Base-by-base conservation (phyloP, 2,329 filamentous ascomycete genomes). In the Clonostachys rosea region DNA sequence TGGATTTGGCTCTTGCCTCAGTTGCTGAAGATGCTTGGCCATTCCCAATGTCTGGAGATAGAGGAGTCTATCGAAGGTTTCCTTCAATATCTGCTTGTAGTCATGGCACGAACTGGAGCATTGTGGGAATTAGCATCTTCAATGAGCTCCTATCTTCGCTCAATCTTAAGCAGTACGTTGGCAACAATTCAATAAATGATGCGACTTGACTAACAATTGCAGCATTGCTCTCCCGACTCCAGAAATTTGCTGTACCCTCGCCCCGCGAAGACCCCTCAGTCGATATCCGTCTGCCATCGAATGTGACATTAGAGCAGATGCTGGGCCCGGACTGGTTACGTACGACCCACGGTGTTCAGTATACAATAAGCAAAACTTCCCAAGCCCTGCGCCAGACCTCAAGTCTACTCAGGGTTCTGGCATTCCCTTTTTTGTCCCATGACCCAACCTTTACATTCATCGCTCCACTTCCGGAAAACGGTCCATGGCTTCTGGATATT, bases 1-100 rank as follows among this genome's bases (percentile, higher is more conserved):
- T 87, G 85, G 75, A 60, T 78, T 37, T 87, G 83, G 83, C 71
- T 79, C 53, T 76, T 81, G 52, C 85, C 75, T 43, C 79, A 73
- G 60, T 66, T 80, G 40, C 74, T 82, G 53, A 74, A 65, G 49
- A 66, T 86, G 54, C 67, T 86, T 24, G 81, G 81, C 2, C 75
- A 78, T 58, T 60, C 55, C 14, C 63, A 69, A 40, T 81, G 71
- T 49, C 55, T 71, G 34, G 68, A 69, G 14, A 60, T 85, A 12
- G 67, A 68, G 10, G 62, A 68, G 16, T 71, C 74, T 11, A 75
- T 85, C n/a, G 71, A 79, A 53, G 64, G 63, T 4, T 74, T 85
- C 49, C 70, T 82, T 45, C 65, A 68, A 44, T 71, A 74, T 42
- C 54, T 79, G 6, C 67, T 80, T 53, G 60, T 73, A 24, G 61